Conservation (phyloP, 2,329 filamentous ascomycete genomes). For the Penicillium sclerotiorum region DNA sequence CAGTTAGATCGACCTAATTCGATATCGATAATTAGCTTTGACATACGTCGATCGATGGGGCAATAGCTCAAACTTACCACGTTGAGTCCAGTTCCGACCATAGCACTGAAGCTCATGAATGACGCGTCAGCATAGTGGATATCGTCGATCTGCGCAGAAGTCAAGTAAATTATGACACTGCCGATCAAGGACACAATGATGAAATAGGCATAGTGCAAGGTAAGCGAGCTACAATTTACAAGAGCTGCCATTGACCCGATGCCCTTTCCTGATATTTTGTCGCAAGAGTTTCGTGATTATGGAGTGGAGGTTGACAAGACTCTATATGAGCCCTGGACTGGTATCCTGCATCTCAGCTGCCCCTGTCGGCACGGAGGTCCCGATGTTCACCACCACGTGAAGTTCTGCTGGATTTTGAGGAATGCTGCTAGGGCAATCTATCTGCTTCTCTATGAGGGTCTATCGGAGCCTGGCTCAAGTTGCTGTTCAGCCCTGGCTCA, state of each 20-base stretch:
- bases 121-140: constrained; percentile 65
- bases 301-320: constrained; percentile 6
- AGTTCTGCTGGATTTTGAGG: background rate
- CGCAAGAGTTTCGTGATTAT: no score
- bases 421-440: background rate
- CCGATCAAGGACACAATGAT: constrained; percentile 56
- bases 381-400: constrained; percentile 3
- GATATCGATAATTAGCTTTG: no score
- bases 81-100: constrained; percentile 69
- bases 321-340: background rate
- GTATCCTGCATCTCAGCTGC: constrained; percentile 8
- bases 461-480: no score
- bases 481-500: no score
- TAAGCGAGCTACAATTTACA: constrained; percentile 59
- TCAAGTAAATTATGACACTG: constrained; percentile 62
- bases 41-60: no score
- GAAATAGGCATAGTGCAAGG: constrained; percentile 69
- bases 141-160: constrained; percentile 53
- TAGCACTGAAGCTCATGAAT: constrained; percentile 66
- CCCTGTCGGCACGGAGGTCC: background rate
- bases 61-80: constrained; percentile 45
- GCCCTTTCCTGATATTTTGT: no score
- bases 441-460: no score
- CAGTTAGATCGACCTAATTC: constrained; percentile 54
- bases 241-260: constrained; percentile 28